Evolutionary conservation across 257 asterid species (phyloP).

Genomic region (Avicennia marina): DNA sequence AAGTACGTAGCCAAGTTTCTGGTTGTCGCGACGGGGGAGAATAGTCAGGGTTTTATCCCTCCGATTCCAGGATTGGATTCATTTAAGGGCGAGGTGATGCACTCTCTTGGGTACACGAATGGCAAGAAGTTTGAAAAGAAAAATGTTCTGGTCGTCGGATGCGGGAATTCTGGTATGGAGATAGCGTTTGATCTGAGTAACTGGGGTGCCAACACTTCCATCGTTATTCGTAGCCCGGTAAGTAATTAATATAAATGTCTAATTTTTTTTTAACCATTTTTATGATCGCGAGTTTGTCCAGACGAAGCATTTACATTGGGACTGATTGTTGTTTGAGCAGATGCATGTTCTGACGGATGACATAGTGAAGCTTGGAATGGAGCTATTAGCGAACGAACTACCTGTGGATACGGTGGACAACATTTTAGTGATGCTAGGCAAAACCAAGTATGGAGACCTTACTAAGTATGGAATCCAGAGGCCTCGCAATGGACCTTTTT

Average conservation of each 20-base stretch:
- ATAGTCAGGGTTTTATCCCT: conserved; percentile 37
- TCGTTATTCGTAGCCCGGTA: conserved; percentile 52
- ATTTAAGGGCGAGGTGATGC: conserved; percentile 37
- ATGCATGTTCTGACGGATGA: conserved; percentile 37
- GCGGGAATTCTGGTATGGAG: conserved; percentile 81
- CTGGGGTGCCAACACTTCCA: conserved; percentile 36
- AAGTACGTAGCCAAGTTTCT: conserved; percentile 26
- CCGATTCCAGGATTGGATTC: conserved; percentile 23
- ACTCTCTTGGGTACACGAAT: conserved; percentile 31
- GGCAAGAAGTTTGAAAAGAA: conserved; percentile 20
- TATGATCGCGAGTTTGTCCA: too few species aligned
- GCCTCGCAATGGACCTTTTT: conserved; percentile 50
- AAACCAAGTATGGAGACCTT: conserved; percentile 28
- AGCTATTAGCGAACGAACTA: conserved; percentile 11
- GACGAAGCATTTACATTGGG: background rate
- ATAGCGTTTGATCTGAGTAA: conserved; percentile 52
- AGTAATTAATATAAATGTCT: background rate
- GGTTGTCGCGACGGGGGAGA: conserved; percentile 55
- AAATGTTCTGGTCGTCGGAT: conserved; percentile 48
- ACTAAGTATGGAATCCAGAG: conserved; percentile 31
- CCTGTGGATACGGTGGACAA: conserved; percentile 30
- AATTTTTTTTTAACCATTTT: background rate
- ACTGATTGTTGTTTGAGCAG: conserved; percentile 18
- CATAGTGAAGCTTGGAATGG: conserved; percentile 43
- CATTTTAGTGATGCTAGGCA: conserved; percentile 6